Evolutionary conservation across 148 eudicot genomes (phyloP).

Genomic region (Chenopodium album): DNA sequence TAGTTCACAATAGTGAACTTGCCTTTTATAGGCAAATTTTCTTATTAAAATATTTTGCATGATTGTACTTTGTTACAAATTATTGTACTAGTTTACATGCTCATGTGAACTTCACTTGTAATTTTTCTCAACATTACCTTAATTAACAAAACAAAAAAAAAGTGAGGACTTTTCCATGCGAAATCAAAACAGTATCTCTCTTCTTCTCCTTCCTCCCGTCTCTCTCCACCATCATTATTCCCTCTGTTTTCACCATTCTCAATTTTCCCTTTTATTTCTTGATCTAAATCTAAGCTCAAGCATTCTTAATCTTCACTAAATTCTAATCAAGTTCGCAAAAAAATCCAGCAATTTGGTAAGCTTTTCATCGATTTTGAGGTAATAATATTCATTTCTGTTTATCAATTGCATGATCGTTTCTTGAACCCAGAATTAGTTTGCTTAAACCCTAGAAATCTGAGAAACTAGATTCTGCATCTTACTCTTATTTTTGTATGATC

Average conservation of each 20-base stretch:
- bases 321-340: not conserved
- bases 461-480: not conserved
- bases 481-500: constrained; percentile 11
- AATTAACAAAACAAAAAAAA: not conserved
- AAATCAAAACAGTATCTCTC: not conserved
- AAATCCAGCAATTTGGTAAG: not conserved
- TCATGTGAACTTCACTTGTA: too few species aligned
- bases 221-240: not conserved
- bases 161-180: not conserved
- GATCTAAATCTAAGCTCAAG: not conserved
- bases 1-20: too few species aligned
- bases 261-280: not conserved
- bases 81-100: too few species aligned
- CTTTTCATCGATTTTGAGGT: constrained; percentile 9
- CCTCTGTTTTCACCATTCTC: not conserved
- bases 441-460: constrained; percentile 1
- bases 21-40: too few species aligned
- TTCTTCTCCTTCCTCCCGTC: not conserved
- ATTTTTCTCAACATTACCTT: too few species aligned
- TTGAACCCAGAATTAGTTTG: not conserved
- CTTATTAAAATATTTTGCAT: too few species aligned
- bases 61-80: too few species aligned
- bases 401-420: constrained; percentile 1
- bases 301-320: not conserved
- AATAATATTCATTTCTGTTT: not conserved